Conservation (phyloP, 2,329 filamentous ascomycete genomes). For the Aureobasidium sp. region DNA sequence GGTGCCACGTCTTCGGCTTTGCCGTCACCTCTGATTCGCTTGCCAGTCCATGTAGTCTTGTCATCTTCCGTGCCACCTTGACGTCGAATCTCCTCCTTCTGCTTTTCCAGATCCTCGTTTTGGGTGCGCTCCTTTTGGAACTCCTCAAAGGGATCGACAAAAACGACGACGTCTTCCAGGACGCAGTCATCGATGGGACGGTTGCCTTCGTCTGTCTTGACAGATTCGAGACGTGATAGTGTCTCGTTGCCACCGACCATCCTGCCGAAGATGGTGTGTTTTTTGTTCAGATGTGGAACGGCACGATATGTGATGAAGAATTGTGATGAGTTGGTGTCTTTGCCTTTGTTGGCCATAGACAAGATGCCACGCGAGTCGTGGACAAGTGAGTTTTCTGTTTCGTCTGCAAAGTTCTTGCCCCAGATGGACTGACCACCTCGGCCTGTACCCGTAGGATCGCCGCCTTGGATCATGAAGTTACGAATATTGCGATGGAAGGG, state of each 20-base stretch:
- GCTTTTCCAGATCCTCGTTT: constrained; percentile 54
- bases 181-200: constrained; percentile 69
- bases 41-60: constrained; percentile 91
- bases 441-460: constrained; percentile 87
- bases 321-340: constrained; percentile 92
- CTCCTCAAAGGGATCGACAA: constrained; percentile 92
- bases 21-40: constrained; percentile 67
- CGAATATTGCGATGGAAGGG: constrained; percentile 89
- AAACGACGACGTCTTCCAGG: constrained; percentile 77
- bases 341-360: constrained; percentile 98
- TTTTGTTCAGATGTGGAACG: constrained; percentile 78
- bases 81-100: constrained; percentile 55
- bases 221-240: constrained; percentile 68
- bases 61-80: constrained; percentile 78
- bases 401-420: constrained; percentile 90
- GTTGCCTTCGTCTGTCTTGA: constrained; percentile 66
- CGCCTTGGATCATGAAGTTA: constrained; percentile 97
- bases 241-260: constrained; percentile 66
- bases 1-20: constrained; percentile 44
- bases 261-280: constrained; percentile 93
- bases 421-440: constrained; percentile 85
- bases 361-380: constrained; percentile 74
- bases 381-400: constrained; percentile 82
- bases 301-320: constrained; percentile 90
- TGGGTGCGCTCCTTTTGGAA: constrained; percentile 62